These are phyloP conservation scores for Raphanus raphanistrum DNA, from an alignment of 345 rosid species.

Conservation along the genomic window DNA sequence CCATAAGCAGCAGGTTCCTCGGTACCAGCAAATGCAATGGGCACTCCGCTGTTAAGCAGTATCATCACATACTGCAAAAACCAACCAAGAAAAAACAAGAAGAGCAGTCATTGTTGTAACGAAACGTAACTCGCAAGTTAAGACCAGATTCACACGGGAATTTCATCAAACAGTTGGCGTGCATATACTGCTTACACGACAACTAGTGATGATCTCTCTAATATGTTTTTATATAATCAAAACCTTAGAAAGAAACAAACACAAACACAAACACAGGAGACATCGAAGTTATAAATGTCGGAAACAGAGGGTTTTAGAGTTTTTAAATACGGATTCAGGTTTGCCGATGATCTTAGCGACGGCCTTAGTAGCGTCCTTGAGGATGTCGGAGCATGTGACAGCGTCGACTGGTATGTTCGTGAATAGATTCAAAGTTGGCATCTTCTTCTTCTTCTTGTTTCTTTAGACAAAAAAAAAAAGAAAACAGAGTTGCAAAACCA, in stretches of 20 bases:
- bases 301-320: not conserved
- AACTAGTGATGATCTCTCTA: not conserved
- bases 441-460: slow-evolving; percentile 42
- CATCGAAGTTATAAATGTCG: not conserved
- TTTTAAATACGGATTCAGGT: slow-evolving; percentile 73
- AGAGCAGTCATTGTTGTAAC: no score
- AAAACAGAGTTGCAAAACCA: not conserved
- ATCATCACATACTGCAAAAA: slow-evolving; percentile 85
- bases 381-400: slow-evolving; percentile 81
- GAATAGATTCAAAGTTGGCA: slow-evolving; percentile 86
- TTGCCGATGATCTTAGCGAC: slow-evolving; percentile 90
- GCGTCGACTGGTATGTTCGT: slow-evolving; percentile 87
- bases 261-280: not conserved
- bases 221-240: not conserved
- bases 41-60: slow-evolving; percentile 77
- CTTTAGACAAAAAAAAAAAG: not conserved
- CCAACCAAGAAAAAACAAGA: not conserved
- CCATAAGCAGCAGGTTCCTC: slow-evolving; percentile 94
- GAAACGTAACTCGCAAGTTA: no score
- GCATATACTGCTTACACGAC: not conserved
- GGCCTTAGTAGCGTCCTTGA: slow-evolving; percentile 84
- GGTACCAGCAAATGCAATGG: slow-evolving; percentile 81
- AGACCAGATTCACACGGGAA: slow-evolving; percentile 3
- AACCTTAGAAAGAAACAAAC: not conserved
- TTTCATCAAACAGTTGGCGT: slow-evolving; percentile 10